A percentile compares a stretch with the other conserved stretches of the same genome.
Evolutionary conservation across 1,284 basidiomycete species (phyloP).

Genomic region (Cutaneotrichosporon sp.): DNA sequence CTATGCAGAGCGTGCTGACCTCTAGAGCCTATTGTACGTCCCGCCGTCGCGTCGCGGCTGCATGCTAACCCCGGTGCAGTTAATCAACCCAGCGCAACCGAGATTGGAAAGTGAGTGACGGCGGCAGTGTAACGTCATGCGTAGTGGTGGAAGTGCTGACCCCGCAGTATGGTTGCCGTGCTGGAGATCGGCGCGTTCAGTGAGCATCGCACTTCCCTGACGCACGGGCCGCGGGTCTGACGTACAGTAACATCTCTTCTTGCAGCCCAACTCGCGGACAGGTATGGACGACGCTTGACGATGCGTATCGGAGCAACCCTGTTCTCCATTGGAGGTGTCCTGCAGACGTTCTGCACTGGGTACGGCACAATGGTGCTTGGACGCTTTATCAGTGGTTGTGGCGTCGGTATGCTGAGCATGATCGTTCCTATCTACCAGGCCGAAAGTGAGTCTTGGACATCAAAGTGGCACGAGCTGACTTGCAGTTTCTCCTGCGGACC

Average conservation of each 20-base stretch:
- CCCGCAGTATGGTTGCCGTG: conserved; percentile 83
- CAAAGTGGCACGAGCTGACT: conserved; percentile 55
- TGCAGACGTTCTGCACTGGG: conserved; percentile 82
- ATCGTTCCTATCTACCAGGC: conserved; percentile 90
- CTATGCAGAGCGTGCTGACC: conserved; percentile 2
- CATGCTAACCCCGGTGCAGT: conserved; percentile 44
- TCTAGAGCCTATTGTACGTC: conserved; percentile 30
- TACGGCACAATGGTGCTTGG: conserved; percentile 84
- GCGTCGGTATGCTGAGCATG: conserved; percentile 88
- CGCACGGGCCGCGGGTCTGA: background rate
- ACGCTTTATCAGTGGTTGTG: conserved; percentile 81
- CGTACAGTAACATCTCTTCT: conserved; percentile 78
- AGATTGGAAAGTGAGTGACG: conserved; percentile 49
- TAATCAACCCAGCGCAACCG: conserved; percentile 61
- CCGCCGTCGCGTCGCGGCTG: background rate
- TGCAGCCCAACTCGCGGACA: conserved; percentile 81
- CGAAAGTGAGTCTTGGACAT: conserved; percentile 11
- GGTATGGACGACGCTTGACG: conserved; percentile 78
- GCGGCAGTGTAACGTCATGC: background rate
- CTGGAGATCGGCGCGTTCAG: conserved; percentile 88
- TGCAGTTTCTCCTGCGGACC: conserved; percentile 81
- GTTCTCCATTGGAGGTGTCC: conserved; percentile 80
- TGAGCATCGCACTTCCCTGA: conserved; percentile 45
- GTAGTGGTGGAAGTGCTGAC: too few relatives aligned
- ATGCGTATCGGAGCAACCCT: conserved; percentile 79